Percentiles rank a stretch among this genome's conserved stretches.
Conservation (phyloP, 2,329 filamentous ascomycete species). For the Nectriaceae sp. region DNA sequence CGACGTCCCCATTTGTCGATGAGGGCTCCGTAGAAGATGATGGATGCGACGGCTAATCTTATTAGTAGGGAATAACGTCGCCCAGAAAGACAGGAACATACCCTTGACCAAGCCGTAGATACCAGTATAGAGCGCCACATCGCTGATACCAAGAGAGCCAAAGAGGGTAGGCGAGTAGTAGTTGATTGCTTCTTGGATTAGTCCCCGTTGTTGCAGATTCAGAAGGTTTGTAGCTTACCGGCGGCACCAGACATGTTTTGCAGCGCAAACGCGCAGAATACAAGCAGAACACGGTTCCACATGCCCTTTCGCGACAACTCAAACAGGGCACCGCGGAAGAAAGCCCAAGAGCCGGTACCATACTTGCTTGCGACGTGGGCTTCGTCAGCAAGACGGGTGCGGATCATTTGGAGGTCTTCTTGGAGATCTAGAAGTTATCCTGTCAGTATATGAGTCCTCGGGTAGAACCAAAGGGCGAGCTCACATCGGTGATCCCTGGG, state of each 20-base stretch:
- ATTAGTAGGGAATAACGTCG: constrained; percentile 2
- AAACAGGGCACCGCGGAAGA: constrained; percentile 35
- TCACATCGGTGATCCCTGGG: constrained; percentile 38
- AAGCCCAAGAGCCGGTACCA: constrained; percentile 34
- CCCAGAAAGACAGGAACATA: not conserved
- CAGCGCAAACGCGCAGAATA: constrained; percentile 40
- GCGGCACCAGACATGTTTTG: constrained; percentile 44
- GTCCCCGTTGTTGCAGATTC: not conserved
- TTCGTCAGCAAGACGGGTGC: constrained; percentile 37
- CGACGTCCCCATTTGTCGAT: constrained; percentile 44
- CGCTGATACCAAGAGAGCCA: constrained; percentile 46
- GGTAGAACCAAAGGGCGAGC: constrained; percentile 5
- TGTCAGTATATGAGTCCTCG: not conserved
- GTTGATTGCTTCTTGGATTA: constrained; percentile 38
- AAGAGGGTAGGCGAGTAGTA: constrained; percentile 46
- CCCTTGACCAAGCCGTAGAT: constrained; percentile 51
- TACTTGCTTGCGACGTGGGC: constrained; percentile 33
- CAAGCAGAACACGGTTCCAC: constrained; percentile 40
- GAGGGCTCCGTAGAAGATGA: constrained; percentile 43
- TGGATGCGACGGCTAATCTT: constrained; percentile 36
- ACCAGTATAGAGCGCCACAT: constrained; percentile 49
- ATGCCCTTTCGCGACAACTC: constrained; percentile 42
- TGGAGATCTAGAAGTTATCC: constrained; percentile 37
- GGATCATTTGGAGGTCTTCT: constrained; percentile 51
- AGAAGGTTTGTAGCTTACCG: constrained; percentile 20